Percentiles rank a stretch among this genome's conserved stretches.
These are phyloP conservation scores for Podila minutissima DNA, from an alignment of 192 early-diverging fungal genomes.

Conservation along the genomic window DNA sequence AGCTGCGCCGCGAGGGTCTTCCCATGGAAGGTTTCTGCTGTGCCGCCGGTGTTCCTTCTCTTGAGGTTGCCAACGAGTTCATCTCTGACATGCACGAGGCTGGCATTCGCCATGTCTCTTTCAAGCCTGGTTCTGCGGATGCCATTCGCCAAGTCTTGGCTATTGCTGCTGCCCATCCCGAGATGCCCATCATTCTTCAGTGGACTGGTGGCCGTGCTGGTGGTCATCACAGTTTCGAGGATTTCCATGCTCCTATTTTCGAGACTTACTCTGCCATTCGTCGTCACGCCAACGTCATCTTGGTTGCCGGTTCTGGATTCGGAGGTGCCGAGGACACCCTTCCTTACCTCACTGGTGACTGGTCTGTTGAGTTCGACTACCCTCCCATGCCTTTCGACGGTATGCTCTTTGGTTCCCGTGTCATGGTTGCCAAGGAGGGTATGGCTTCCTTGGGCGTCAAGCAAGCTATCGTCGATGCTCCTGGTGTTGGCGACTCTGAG, in stretches of 20 bases:
- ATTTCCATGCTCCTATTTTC: constrained; percentile 92
- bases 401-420: constrained; percentile 93
- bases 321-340: constrained; percentile 86
- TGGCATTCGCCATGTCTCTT: constrained; percentile 85
- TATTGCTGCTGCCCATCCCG: constrained; percentile 84
- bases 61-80: constrained; percentile 87
- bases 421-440: constrained; percentile 94
- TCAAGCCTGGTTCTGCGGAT: constrained; percentile 84
- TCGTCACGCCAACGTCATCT: constrained; percentile 77
- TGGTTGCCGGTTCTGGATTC: constrained; percentile 94
- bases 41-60: constrained; percentile 91
- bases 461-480: constrained; percentile 85
- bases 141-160: constrained; percentile 85
- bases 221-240: constrained; percentile 97
- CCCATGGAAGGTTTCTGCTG: constrained; percentile 93
- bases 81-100: constrained; percentile 75
- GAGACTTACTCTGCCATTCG: constrained; percentile 89
- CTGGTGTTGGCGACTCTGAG: constrained; percentile 80
- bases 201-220: constrained; percentile 98
- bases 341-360: constrained; percentile 95
- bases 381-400: constrained; percentile 98
- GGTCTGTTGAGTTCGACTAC: constrained; percentile 80
- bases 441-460: constrained; percentile 82
- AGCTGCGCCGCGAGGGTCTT: constrained; percentile 83
- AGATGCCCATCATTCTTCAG: constrained; percentile 90